Percentiles rank a stretch among this genome's conserved stretches.
Evolutionary conservation across 108 stramenopile genomes (phyloP).

Genomic region (Hondaea fermentalgiana): DNA sequence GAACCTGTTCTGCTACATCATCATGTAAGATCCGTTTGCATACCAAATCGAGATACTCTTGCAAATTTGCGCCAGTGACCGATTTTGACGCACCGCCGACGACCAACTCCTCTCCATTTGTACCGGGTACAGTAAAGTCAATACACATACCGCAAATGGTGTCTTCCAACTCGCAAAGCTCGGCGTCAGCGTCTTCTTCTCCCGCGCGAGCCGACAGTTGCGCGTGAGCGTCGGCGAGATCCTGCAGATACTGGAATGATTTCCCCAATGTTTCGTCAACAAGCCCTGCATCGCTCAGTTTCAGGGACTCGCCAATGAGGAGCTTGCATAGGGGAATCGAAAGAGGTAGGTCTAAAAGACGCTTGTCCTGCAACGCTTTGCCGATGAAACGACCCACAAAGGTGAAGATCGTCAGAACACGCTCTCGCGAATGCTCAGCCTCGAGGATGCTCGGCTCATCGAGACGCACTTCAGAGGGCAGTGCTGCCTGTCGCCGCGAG

Average conservation of each 20-base stretch:
- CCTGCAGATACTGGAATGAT: background rate
- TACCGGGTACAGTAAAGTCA: background rate
- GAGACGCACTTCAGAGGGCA: background rate
- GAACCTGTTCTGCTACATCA: background rate
- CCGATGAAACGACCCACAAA: constrained; percentile 16
- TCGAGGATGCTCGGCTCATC: background rate
- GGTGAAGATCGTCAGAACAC: background rate
- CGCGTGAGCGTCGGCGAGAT: background rate
- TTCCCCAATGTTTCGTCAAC: background rate
- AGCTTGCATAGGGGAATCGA: constrained; percentile 14
- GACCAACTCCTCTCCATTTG: background rate
- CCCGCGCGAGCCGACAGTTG: background rate
- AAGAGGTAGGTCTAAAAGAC: background rate
- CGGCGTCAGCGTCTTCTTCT: background rate
- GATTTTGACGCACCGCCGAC: background rate
- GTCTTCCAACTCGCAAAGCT: background rate
- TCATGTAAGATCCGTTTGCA: background rate
- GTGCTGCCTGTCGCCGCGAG: background rate
- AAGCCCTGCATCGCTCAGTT: background rate
- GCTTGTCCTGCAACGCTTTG: background rate
- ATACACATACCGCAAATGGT: background rate
- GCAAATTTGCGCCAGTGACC: background rate
- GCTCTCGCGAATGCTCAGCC: background rate
- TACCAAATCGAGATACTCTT: background rate
- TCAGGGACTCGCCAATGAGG: background rate